Percentiles rank a stretch among this genome's conserved stretches.
These are phyloP conservation scores for Pleurotus citrinopileatus DNA, from an alignment of 768 basidiomycete species.

Conservation along the genomic window DNA sequence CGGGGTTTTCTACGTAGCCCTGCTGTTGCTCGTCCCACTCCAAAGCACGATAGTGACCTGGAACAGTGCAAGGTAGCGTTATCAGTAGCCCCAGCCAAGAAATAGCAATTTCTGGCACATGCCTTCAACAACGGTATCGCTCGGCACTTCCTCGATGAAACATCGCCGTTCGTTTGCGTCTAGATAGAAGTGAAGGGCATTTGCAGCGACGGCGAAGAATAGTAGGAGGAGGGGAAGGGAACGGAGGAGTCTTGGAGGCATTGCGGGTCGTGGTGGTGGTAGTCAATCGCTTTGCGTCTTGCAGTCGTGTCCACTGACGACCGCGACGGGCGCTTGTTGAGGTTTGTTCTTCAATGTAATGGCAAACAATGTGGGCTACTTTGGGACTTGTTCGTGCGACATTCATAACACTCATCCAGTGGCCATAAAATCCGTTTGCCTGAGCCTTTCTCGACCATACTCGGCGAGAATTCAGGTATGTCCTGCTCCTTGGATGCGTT, in stretches of 20 bases:
- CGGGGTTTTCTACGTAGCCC: slow-evolving; percentile 64
- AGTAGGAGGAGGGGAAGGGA: slow-evolving; percentile 28
- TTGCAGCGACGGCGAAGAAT: slow-evolving; percentile 40
- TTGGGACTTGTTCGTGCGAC: no score
- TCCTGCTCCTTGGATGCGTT: no score
- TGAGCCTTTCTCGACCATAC: no score
- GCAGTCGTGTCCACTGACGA: background rate
- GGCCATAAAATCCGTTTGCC: no score
- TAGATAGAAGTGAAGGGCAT: slow-evolving; percentile 95
- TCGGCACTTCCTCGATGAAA: slow-evolving; percentile 95
- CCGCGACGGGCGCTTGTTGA: background rate
- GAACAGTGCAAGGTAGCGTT: slow-evolving; percentile 5
- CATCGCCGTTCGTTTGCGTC: slow-evolving; percentile 92
- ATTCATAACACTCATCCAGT: no score
- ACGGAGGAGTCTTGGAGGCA: slow-evolving; percentile 17
- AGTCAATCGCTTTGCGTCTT: no score
- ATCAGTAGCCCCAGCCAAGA: background rate
- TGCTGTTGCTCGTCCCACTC: slow-evolving; percentile 83
- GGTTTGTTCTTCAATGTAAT: background rate
- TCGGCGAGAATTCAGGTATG: no score
- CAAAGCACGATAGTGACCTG: slow-evolving; percentile 90
- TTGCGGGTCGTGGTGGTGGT: background rate
- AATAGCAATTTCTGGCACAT: slow-evolving; percentile 16
- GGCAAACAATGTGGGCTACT: background rate
- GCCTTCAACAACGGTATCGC: slow-evolving; percentile 96